Conservation (phyloP, 805 yeast genomes). For the Zygotorulaspora chibaensis region DNA sequence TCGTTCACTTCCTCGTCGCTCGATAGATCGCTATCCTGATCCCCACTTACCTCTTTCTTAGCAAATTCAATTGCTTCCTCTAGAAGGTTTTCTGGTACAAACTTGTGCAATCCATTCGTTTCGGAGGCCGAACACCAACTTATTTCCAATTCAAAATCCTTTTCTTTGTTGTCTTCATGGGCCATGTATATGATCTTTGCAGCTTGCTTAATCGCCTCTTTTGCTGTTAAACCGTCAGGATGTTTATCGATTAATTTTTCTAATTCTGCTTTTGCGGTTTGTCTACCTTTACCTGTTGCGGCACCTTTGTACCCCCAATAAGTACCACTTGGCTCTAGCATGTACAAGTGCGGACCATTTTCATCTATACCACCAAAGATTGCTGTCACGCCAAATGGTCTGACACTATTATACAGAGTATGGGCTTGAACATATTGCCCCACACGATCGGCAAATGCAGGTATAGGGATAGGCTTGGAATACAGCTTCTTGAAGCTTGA, state of each 20-base stretch:
- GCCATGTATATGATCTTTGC: conserved; percentile 90
- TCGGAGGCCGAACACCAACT: conserved; percentile 79
- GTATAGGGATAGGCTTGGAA: conserved; percentile 71
- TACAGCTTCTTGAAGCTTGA: conserved; percentile 69
- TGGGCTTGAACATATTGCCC: conserved; percentile 92
- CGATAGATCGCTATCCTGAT: conserved; percentile 23
- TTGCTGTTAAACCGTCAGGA: conserved; percentile 54
- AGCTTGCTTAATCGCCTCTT: conserved; percentile 87
- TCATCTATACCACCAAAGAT: conserved; percentile 92
- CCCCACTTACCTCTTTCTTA: conserved; percentile 60
- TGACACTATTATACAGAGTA: conserved; percentile 92
- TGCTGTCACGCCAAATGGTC: conserved; percentile 94
- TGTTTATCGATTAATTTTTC: conserved; percentile 61
- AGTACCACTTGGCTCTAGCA: conserved; percentile 96
- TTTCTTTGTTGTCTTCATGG: conserved; percentile 96
- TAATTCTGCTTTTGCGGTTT: conserved; percentile 93
- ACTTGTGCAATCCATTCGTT: conserved; percentile 75
- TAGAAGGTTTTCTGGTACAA: conserved; percentile 73
- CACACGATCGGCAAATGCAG: conserved; percentile 78
- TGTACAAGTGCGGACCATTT: conserved; percentile 86
- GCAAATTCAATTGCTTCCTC: conserved; percentile 83
- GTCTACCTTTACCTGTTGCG: conserved; percentile 98
- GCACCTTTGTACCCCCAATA: conserved; percentile 98
- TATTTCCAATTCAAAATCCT: conserved; percentile 91
- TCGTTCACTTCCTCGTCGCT: conserved; percentile 23